Conservation (phyloP, 75 land plant species). For the Pseudotsuga menziesii region DNA sequence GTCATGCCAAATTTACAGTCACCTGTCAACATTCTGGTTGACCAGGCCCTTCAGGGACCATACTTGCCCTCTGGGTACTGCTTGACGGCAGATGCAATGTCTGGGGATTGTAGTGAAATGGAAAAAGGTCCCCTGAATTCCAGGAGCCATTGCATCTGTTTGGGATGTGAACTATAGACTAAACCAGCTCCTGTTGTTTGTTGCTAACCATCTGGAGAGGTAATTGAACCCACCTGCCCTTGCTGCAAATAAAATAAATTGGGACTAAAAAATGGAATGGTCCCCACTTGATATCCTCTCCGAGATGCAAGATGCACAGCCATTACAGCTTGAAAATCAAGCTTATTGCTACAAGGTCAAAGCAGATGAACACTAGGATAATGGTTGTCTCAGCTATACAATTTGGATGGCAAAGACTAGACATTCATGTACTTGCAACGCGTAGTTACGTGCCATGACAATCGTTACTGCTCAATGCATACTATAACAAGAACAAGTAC, state of each 20-base stretch:
- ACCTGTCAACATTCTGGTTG: constrained; percentile 74
- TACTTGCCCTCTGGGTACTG: constrained; percentile 32
- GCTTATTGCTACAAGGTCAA: no score
- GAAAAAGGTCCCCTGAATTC: constrained; percentile 40
- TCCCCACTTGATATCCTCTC: neutral
- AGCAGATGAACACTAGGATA: no score
- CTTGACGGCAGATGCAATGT: constrained; percentile 38
- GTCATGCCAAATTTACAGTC: constrained; percentile 65
- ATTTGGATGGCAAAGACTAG: neutral
- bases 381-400: neutral
- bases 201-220: constrained; percentile 50
- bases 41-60: constrained; percentile 53
- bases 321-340: neutral
- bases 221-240: constrained; percentile 41
- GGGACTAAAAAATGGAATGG: neutral
- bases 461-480: neutral
- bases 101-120: constrained; percentile 51
- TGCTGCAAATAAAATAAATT: constrained; percentile 15
- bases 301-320: neutral
- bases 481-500: neutral
- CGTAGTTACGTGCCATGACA: no score
- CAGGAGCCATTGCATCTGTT: constrained; percentile 34
- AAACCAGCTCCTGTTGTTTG: constrained; percentile 36
- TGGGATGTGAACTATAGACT: constrained; percentile 49
- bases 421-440: neutral